A percentile compares a stretch with the other conserved stretches of the same genome.
These are phyloP conservation scores for Jaenimonas drosophilae DNA, from an alignment of 208 protist species.

Conservation along the genomic window DNA sequence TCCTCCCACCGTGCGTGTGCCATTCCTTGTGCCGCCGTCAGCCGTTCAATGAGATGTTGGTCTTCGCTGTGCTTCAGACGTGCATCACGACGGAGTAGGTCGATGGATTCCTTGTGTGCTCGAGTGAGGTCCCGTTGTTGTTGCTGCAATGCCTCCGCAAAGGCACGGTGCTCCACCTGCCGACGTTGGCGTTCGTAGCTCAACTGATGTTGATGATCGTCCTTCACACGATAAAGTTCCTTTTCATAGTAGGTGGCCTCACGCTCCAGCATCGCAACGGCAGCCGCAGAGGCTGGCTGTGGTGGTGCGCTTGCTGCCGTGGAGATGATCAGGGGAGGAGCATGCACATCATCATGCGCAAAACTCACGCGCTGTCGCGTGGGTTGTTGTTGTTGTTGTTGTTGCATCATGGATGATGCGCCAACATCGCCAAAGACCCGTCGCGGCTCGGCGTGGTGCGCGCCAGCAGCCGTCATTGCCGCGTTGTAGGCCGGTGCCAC, in stretches of 20 bases:
- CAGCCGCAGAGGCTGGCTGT: constrained; percentile 6
- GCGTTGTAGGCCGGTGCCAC: constrained; percentile 17
- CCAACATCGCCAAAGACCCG: no score
- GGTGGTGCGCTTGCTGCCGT: background rate
- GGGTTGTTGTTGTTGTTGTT: no score
- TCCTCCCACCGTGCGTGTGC: constrained; percentile 3
- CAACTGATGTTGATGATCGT: constrained; percentile 28
- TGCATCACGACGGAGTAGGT: constrained; percentile 17
- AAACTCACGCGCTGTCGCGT: no score
- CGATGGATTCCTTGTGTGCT: constrained; percentile 34
- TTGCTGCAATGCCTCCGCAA: constrained; percentile 32
- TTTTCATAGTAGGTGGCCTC: constrained; percentile 33
- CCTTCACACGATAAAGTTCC: constrained; percentile 34
- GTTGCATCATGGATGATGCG: no score
- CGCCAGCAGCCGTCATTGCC: no score
- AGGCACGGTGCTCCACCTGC: constrained; percentile 36
- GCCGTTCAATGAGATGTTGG: background rate
- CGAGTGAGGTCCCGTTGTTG: constrained; percentile 30
- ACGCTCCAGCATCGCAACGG: constrained; percentile 15
- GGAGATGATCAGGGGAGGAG: constrained; percentile 2
- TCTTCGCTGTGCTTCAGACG: background rate
- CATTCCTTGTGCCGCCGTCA: background rate
- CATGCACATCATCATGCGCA: constrained; percentile 31
- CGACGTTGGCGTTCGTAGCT: constrained; percentile 38
- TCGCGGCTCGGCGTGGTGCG: no score